These are phyloP conservation scores for Orbilia ellipsospora DNA, from an alignment of 2,329 filamentous ascomycete genomes.

Conservation along the genomic window DNA sequence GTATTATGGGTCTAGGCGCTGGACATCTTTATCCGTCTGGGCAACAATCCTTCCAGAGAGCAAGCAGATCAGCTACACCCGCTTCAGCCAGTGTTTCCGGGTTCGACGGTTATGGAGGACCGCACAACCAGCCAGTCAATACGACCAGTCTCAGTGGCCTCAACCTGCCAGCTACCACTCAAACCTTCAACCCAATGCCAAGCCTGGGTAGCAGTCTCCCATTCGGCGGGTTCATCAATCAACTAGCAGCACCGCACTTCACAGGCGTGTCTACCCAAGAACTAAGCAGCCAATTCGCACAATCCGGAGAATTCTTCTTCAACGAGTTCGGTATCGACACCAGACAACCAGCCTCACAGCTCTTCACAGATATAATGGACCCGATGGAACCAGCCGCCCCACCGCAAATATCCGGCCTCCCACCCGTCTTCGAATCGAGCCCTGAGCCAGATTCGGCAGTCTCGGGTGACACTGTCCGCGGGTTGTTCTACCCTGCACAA, in stretches of 20 bases:
- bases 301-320: constrained; percentile 20
- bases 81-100: constrained; percentile 16
- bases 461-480: constrained; percentile 21
- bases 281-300: constrained; percentile 7
- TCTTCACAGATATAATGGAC: constrained; percentile 38
- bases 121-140: constrained; percentile 11
- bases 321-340: constrained; percentile 21
- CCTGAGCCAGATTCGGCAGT: constrained; percentile 28
- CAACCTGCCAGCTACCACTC: constrained; percentile 17
- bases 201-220: neutral
- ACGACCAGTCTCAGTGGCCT: constrained; percentile 21
- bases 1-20: neutral
- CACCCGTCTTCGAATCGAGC: constrained; percentile 35
- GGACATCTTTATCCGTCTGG: neutral
- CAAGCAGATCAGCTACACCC: neutral
- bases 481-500: constrained; percentile 8
- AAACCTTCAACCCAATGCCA: constrained; percentile 3
- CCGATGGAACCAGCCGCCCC: constrained; percentile 42
- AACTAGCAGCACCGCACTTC: constrained; percentile 34
- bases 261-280: constrained; percentile 22
- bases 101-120: constrained; percentile 16
- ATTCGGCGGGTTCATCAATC: constrained; percentile 20
- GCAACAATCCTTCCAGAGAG: constrained; percentile 11
- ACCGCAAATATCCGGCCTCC: constrained; percentile 22
- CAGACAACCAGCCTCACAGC: constrained; percentile 15